Evolutionary conservation across 1,284 basidiomycete genomes (phyloP).

Genomic region (Laetiporus sulphureus): DNA sequence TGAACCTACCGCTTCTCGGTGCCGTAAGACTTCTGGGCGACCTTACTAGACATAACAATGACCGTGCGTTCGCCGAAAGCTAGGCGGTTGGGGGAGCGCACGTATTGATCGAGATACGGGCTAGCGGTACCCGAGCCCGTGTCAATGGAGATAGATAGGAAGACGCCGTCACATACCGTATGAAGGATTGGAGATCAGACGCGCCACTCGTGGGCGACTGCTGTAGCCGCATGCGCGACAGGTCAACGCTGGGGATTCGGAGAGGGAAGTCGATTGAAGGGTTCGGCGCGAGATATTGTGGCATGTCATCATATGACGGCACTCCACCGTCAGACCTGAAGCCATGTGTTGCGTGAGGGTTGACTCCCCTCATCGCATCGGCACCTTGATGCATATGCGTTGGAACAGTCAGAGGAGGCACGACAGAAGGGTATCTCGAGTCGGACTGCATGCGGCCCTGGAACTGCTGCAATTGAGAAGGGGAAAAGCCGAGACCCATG

Average conservation of each 20-base stretch:
- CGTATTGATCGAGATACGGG: constrained; percentile 79
- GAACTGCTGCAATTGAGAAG: constrained; percentile 45
- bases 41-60: constrained; percentile 93
- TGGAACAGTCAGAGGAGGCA: constrained; percentile 29
- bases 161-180: constrained; percentile 45
- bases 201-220: constrained; percentile 34
- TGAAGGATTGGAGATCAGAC: constrained; percentile 72
- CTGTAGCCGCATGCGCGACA: constrained; percentile 61
- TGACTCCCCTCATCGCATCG: constrained; percentile 58
- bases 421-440: constrained; percentile 26
- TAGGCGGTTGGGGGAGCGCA: constrained; percentile 79
- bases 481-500: constrained; percentile 35
- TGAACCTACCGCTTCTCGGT: constrained; percentile 79
- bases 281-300: constrained; percentile 44
- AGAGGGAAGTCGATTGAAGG: constrained; percentile 48
- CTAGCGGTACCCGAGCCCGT: constrained; percentile 29
- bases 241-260: constrained; percentile 53
- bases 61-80: constrained; percentile 90
- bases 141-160: constrained; percentile 14
- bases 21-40: constrained; percentile 96
- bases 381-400: constrained; percentile 39
- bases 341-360: constrained; percentile 59
- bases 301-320: constrained; percentile 50
- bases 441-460: constrained; percentile 42
- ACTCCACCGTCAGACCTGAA: constrained; percentile 41